Conservation (phyloP, 331 rosid species). For the Phaseolus coccineus region DNA sequence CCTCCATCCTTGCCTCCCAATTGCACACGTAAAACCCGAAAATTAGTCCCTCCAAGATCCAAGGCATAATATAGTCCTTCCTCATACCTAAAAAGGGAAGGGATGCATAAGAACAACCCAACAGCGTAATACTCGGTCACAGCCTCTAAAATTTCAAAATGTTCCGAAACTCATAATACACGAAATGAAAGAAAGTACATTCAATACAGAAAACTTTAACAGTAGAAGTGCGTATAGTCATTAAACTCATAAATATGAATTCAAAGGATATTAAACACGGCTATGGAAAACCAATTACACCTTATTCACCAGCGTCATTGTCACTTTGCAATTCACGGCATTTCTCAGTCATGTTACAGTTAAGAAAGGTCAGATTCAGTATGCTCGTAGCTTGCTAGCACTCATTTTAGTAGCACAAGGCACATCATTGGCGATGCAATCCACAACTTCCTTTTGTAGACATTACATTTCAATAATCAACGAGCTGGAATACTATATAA, state of each 20-base stretch:
- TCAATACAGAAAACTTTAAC: background rate
- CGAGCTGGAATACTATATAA: background rate
- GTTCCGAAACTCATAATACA: background rate
- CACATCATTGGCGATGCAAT: background rate
- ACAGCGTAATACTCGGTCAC: background rate
- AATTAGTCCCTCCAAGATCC: constrained; percentile 99
- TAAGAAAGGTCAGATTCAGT: background rate
- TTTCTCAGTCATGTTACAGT: background rate
- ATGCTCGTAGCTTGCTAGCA: background rate
- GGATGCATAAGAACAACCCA: constrained; percentile 29
- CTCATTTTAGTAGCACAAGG: background rate
- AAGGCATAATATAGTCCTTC: constrained; percentile 90
- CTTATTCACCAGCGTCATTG: background rate
- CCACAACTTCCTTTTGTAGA: background rate
- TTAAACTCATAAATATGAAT: background rate
- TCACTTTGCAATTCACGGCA: background rate
- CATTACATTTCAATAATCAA: background rate
- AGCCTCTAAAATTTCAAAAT: background rate
- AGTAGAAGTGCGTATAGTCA: background rate
- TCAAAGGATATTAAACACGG: constrained; percentile 22
- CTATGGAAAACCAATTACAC: constrained; percentile 11
- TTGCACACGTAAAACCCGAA: constrained; percentile 92
- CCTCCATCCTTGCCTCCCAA: constrained; percentile 72
- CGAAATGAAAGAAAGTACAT: background rate
- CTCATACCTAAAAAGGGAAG: constrained; percentile 64